phyloP scores from a whole-genome alignment of 2,329 filamentous ascomycete species.

The Ambrosiella beaveri region DNA sequence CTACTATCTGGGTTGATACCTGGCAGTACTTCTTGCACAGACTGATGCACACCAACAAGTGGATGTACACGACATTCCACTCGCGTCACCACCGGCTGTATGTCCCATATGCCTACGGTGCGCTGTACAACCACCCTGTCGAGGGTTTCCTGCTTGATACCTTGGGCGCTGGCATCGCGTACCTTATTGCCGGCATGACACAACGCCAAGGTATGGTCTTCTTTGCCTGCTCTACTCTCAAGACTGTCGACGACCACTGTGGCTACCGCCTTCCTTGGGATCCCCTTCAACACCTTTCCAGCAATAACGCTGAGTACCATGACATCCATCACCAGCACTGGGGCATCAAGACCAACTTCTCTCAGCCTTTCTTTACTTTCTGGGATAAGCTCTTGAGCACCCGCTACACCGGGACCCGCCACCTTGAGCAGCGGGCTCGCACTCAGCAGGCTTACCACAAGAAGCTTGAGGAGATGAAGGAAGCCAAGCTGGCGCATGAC shows the following conservation, averaged over 20 bases:
- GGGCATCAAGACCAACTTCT: slow-evolving; percentile 94
- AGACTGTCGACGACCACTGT: slow-evolving; percentile 95
- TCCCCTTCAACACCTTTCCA: slow-evolving; percentile 75
- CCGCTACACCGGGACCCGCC: slow-evolving; percentile 54
- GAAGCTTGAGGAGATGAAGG: slow-evolving; percentile 1
- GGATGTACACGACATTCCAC: slow-evolving; percentile 88
- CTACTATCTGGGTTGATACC: slow-evolving; percentile 66
- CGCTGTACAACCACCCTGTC: slow-evolving; percentile 88
- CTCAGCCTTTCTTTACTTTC: slow-evolving; percentile 85
- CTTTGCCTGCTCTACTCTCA: slow-evolving; percentile 77
- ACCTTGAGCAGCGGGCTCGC: slow-evolving; percentile 15
- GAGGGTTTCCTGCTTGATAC: slow-evolving; percentile 92
- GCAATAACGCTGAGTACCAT: slow-evolving; percentile 92
- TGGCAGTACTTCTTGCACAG: slow-evolving; percentile 98
- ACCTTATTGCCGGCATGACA: slow-evolving; percentile 69
- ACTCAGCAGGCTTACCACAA: slow-evolving; percentile 2
- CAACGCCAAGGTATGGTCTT: slow-evolving; percentile 74
- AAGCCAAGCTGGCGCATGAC: slow-evolving; percentile 3
- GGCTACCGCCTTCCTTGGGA: slow-evolving; percentile 94
- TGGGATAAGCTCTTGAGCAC: slow-evolving; percentile 78
- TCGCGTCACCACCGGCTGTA: slow-evolving; percentile 92
- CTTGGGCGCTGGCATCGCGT: slow-evolving; percentile 66
- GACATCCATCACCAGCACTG: slow-evolving; percentile 98
- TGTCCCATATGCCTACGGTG: slow-evolving; percentile 92
- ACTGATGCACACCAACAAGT: slow-evolving; percentile 93